Base-by-base conservation (phyloP, 2,329 filamentous ascomycete species). In the Colletotrichum tofieldiae region DNA sequence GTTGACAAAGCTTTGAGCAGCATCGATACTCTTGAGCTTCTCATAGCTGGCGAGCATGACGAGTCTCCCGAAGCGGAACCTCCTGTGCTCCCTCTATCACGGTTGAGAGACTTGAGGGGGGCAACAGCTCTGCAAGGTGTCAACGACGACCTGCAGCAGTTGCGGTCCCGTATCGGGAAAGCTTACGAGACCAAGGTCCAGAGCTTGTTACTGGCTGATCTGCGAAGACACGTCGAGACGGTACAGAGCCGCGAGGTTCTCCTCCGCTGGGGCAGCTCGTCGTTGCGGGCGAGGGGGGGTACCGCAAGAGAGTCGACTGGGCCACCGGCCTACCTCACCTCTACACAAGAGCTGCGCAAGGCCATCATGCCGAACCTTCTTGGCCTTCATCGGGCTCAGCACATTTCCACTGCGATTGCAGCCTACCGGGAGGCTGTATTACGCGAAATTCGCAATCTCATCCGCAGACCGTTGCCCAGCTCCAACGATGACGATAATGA, bases 401-500 rank as follows among this genome's bases (percentile, higher is more conserved):
- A 96, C 77, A 93, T 96, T 2, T 91, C 91, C 5, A 90, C 92
- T 45, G 96, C 96, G 26, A 93, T 95, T n/a, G 89, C 92, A 49
- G 91, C 92, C 0, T 98, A 96, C 81, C 91, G 96, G 75, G 95
- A 97, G 51, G 89, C 93, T 0, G 91, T 97, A 16, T 84, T 97
- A 73, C 92, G 93, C 61, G 96, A 99, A 81, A 92, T 98, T 80
- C 93, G 96, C 77, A 91, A 90, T 43, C 86, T 98, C 60, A 96
- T 99, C 61, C 90, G 95, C 65, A 90, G 91, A 69, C 93, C 96
- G 32, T 86, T 99, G 49, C 96, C 96, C 0, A 98, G 95, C 78
- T 97, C 96, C 14, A 96, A 91, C 76, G 96, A 99, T 72, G 96
- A 98, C 76, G 96, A 99, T 79, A 94, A 93, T 73, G 94, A 96